These are phyloP conservation scores for Sphagnum tenellum DNA, from an alignment of 225 moss, liverwort and hornwort species.

Conservation along the genomic window DNA sequence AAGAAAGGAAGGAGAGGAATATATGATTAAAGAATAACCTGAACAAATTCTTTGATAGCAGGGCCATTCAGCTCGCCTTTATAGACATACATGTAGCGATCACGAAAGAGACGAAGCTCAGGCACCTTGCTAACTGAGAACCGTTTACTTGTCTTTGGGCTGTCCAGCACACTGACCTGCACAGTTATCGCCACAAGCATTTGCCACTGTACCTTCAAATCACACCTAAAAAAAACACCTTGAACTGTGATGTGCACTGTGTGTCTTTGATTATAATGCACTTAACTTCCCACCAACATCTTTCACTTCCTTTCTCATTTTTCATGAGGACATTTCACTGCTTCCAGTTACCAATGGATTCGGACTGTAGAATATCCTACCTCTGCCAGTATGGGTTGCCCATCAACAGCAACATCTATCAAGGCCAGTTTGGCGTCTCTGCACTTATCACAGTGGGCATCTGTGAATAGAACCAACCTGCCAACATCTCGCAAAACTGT, in stretches of 20 bases:
- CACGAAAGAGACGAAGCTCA: constrained; percentile 65
- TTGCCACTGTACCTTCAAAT: too few species aligned
- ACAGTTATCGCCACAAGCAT: background rate
- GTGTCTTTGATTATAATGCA: too few species aligned
- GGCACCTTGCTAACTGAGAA: constrained; percentile 61
- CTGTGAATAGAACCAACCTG: constrained; percentile 84
- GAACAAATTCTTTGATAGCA: constrained; percentile 40
- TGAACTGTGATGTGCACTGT: too few species aligned
- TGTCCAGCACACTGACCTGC: constrained; percentile 72
- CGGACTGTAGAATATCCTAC: constrained; percentile 9
- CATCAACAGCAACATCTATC: constrained; percentile 42
- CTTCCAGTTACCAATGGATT: too few species aligned
- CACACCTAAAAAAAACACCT: too few species aligned
- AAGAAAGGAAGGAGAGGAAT: background rate
- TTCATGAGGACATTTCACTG: too few species aligned
- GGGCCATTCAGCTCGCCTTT: constrained; percentile 56
- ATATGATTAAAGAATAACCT: constrained; percentile 11
- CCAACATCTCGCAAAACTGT: background rate
- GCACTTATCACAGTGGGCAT: constrained; percentile 46
- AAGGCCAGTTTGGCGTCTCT: constrained; percentile 53
- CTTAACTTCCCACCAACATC: too few species aligned
- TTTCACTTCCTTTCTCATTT: too few species aligned
- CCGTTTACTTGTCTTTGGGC: constrained; percentile 56
- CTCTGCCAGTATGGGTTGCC: constrained; percentile 63
- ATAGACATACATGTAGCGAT: constrained; percentile 69